Conservation (phyloP, 2,329 filamentous ascomycete species). For the Aspergillus clavatus region DNA sequence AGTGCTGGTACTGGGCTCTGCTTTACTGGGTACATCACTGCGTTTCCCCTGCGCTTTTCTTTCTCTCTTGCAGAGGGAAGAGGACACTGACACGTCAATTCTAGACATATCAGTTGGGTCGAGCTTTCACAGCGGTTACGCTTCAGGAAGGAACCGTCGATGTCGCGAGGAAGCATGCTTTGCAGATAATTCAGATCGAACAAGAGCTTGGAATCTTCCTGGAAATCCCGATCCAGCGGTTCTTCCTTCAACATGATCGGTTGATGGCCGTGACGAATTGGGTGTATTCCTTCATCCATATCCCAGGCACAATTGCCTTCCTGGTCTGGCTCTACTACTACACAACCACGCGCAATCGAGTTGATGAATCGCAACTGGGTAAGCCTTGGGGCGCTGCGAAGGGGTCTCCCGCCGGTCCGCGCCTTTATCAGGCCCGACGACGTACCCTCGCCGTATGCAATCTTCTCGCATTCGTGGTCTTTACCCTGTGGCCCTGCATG, state of each 20-base stretch:
- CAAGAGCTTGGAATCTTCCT: slow-evolving; percentile 60
- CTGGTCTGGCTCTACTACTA: slow-evolving; percentile 64
- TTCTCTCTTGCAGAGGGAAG: not conserved
- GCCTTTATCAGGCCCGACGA: slow-evolving; percentile 52
- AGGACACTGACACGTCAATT: slow-evolving; percentile 7
- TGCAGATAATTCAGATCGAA: slow-evolving; percentile 64
- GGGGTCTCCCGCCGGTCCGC: slow-evolving; percentile 45
- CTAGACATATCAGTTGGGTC: slow-evolving; percentile 69
- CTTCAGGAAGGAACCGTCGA: slow-evolving; percentile 64
- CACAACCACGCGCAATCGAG: slow-evolving; percentile 58
- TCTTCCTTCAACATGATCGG: slow-evolving; percentile 50
- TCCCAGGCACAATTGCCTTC: slow-evolving; percentile 70
- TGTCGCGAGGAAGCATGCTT: slow-evolving; percentile 62
- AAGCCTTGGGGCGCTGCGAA: slow-evolving; percentile 33
- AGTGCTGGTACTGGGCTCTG: slow-evolving; percentile 72
- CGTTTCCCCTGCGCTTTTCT: too few relatives aligned
- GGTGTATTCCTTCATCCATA: slow-evolving; percentile 72
- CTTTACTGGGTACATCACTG: slow-evolving; percentile 73
- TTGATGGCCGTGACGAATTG: slow-evolving; percentile 67
- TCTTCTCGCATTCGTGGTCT: slow-evolving; percentile 55
- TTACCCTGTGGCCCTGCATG: slow-evolving; percentile 59
- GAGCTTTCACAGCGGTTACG: slow-evolving; percentile 66
- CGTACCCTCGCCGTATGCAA: slow-evolving; percentile 57
- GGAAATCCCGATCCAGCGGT: slow-evolving; percentile 59
- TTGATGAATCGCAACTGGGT: slow-evolving; percentile 37